Base-by-base conservation (phyloP, 2,329 filamentous ascomycete species). In the Hypoxylon sp. region DNA sequence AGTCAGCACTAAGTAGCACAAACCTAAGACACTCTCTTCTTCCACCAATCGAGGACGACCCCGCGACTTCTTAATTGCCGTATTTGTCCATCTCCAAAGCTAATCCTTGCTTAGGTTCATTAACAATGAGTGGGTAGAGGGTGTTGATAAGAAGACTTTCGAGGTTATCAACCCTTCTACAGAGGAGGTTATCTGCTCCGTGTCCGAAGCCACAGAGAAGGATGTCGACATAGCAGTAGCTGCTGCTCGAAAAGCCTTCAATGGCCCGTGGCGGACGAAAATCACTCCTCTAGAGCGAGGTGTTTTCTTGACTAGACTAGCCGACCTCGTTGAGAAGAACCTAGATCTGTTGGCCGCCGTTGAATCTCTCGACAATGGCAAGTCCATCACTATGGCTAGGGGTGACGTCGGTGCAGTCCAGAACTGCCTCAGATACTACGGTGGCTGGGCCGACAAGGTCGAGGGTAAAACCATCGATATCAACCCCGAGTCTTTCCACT, bases 401-500 rank as follows among this genome's bases (percentile, higher is more conserved):
- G 91, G 89, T 38, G 93, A 97, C 77, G 86, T 97, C 45, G 83
- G 80, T 60, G 86, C 88, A 73, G 90, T 90, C 64, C 84, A 88
- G 71, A 90, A 86, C 77, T 91, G 87, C 82, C 81, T 98, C 76
- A 89, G 94, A 81, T 98, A 95, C 84, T 96, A 94, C 78, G 93
- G 87, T 77, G 94, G 94, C 68, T 97, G 91, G 90, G 92, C 93
- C 75, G 94, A 97, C 86, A 97, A 97, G 89, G 90, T 96, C 72
- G 86, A 90, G 81, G 93, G 94, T 81, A 93, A 94, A 85, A 93
- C 93, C 62, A 90, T 96, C 72, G 92, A 97, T 75, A 92, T 93
- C 73, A 84, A 87, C 75, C 87, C 88, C 64, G 90, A 92, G 72
- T 93, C 90, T 80, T 93, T 97, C 83, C 91, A 93, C 84, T 97